Percentiles rank a stretch among this genome's conserved stretches.
phyloP scores from a whole-genome alignment of 805 yeast species.

The Metschnikowia orientalis region DNA sequence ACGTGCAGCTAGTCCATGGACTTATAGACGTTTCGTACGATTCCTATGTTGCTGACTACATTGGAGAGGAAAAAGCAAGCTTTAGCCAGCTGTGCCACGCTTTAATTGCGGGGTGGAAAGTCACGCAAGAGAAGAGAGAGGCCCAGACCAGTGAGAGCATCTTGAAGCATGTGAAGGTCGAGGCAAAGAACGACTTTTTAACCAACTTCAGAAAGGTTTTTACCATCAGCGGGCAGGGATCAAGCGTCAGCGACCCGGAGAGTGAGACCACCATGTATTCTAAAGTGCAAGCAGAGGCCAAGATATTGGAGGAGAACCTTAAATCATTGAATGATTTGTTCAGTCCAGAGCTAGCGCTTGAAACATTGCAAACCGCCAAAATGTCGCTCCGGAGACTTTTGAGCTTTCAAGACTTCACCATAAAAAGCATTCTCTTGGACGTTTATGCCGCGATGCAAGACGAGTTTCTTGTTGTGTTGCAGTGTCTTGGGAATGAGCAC shows the following conservation, averaged over 20 bases:
- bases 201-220: conserved; percentile 64
- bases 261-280: conserved; percentile 33
- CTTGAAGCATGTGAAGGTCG: conserved; percentile 46
- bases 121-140: conserved; percentile 39
- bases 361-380: conserved; percentile 65
- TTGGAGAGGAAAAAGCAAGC: conserved; percentile 31
- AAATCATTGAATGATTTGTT: conserved; percentile 72
- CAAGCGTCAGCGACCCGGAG: conserved; percentile 1
- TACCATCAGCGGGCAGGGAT: conserved; percentile 19
- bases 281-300: conserved; percentile 76
- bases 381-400: conserved; percentile 54
- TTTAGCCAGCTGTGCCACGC: conserved; percentile 26
- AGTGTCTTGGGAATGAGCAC: conserved; percentile 65
- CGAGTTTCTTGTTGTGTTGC: conserved; percentile 65
- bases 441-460: conserved; percentile 44
- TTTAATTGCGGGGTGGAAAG: conserved; percentile 32
- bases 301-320: conserved; percentile 69
- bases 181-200: conserved; percentile 54
- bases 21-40: conserved; percentile 42
- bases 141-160: conserved; percentile 45
- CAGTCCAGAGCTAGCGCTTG: conserved; percentile 74
- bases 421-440: conserved; percentile 30
- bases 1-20: conserved; percentile 27
- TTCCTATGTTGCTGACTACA: conserved; percentile 36
- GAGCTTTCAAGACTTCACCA: conserved; percentile 30